These are phyloP conservation scores for Drechslera avenae DNA, from an alignment of 2,329 filamentous ascomycete genomes.

Conservation along the genomic window DNA sequence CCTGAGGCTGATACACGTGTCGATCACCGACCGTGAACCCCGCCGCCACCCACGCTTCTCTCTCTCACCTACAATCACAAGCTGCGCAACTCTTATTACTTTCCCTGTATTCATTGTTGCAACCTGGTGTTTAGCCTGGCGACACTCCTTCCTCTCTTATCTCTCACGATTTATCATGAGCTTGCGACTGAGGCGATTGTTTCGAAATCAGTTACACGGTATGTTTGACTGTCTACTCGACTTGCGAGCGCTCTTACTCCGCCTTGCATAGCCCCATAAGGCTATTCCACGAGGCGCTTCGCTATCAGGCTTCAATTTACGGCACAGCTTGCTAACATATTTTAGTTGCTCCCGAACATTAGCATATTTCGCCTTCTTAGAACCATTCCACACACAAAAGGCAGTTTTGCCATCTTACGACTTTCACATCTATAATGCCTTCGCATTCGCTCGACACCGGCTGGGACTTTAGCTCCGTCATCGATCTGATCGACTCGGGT, in stretches of 20 bases:
- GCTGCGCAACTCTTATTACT: slow-evolving; percentile 10
- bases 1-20: slow-evolving; percentile 21
- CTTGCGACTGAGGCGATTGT: slow-evolving; percentile 36
- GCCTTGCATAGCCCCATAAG: not conserved
- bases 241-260: not conserved
- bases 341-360: slow-evolving; percentile 22
- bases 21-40: slow-evolving; percentile 15
- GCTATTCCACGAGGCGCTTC: not conserved
- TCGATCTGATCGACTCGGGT: slow-evolving; percentile 48
- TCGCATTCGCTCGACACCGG: slow-evolving; percentile 44
- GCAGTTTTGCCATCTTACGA: not conserved
- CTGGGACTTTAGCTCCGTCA: slow-evolving; percentile 55
- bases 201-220: slow-evolving; percentile 36
- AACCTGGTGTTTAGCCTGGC: slow-evolving; percentile 15
- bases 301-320: not conserved
- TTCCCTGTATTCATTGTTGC: slow-evolving; percentile 6
- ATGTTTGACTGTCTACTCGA: slow-evolving; percentile 19
- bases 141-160: slow-evolving; percentile 12
- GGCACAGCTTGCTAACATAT: slow-evolving; percentile 16
- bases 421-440: slow-evolving; percentile 32
- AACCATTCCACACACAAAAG: slow-evolving; percentile 1
- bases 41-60: slow-evolving; percentile 16
- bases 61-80: slow-evolving; percentile 12
- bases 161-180: slow-evolving; percentile 36
- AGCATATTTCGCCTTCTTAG: slow-evolving; percentile 13